These are phyloP conservation scores for Polytolypa hystricis DNA, from an alignment of 2,329 filamentous ascomycete species.

Conservation along the genomic window DNA sequence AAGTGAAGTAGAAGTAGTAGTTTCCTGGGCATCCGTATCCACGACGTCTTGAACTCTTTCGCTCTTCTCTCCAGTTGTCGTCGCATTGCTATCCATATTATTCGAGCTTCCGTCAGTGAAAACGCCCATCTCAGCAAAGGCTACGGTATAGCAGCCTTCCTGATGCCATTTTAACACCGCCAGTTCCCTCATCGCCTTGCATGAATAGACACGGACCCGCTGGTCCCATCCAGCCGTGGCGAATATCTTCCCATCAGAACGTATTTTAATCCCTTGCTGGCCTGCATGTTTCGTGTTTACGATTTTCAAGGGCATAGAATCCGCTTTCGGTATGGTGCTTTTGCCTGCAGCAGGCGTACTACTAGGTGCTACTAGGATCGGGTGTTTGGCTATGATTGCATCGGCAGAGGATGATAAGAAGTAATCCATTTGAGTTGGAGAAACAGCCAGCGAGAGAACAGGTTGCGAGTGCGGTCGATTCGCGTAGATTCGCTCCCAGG, in stretches of 20 bases:
- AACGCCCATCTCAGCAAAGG: conserved; percentile 50
- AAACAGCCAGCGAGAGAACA: conserved; percentile 60
- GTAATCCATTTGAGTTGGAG: conserved; percentile 36
- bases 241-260: conserved; percentile 72
- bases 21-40: neutral
- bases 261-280: conserved; percentile 68
- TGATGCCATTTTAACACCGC: conserved; percentile 93
- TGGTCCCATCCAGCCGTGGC: conserved; percentile 91
- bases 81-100: too few species aligned
- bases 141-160: conserved; percentile 71
- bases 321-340: conserved; percentile 9
- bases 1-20: neutral
- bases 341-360: neutral
- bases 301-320: conserved; percentile 43
- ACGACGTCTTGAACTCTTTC: too few species aligned
- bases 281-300: conserved; percentile 78
- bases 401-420: conserved; percentile 80
- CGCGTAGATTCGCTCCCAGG: conserved; percentile 50
- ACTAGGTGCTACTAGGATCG: conserved; percentile 40
- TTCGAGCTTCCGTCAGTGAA: neutral
- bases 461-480: conserved; percentile 66
- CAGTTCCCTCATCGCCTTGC: conserved; percentile 70
- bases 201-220: conserved; percentile 67
- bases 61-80: too few species aligned
- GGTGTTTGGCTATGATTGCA: conserved; percentile 64